phyloP scores from a whole-genome alignment of 2,329 filamentous ascomycete genomes.

The Ceratocystis variospora region DNA sequence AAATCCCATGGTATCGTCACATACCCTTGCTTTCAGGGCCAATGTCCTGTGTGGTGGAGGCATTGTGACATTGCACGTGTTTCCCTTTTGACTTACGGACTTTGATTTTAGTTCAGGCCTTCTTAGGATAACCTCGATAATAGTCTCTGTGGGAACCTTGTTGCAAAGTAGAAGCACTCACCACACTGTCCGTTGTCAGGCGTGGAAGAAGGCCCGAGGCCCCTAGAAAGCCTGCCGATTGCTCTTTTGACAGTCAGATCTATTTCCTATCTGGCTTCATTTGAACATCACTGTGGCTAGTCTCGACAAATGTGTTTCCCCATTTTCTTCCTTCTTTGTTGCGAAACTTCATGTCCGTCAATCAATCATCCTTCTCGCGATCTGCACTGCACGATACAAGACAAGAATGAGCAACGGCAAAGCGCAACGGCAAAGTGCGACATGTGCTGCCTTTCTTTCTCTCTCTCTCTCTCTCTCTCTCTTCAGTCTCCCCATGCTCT shows the following conservation, averaged over 20 bases:
- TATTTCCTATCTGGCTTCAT: neutral
- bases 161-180: neutral
- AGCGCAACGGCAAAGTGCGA: neutral
- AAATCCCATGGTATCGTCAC: neutral
- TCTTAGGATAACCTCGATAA: neutral
- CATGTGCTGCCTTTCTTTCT: neutral
- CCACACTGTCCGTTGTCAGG: constrained; percentile 1
- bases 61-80: neutral
- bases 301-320: constrained; percentile 2
- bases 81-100: neutral
- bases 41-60: neutral
- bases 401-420: neutral
- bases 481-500: neutral
- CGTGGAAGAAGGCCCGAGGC: constrained; percentile 6
- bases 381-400: constrained; percentile 5
- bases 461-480: neutral
- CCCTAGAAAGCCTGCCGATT: constrained; percentile 1
- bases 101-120: neutral
- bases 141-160: constrained; percentile 4
- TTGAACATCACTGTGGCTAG: neutral
- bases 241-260: constrained; percentile 8
- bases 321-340: neutral
- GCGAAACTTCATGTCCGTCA: constrained; percentile 1
- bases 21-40: neutral
- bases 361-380: neutral